Evolutionary conservation across 2,329 filamentous ascomycete genomes (phyloP), one percentile per base, ranked within the genome.

Genomic region (Mycosphaerella sp.): DNA sequence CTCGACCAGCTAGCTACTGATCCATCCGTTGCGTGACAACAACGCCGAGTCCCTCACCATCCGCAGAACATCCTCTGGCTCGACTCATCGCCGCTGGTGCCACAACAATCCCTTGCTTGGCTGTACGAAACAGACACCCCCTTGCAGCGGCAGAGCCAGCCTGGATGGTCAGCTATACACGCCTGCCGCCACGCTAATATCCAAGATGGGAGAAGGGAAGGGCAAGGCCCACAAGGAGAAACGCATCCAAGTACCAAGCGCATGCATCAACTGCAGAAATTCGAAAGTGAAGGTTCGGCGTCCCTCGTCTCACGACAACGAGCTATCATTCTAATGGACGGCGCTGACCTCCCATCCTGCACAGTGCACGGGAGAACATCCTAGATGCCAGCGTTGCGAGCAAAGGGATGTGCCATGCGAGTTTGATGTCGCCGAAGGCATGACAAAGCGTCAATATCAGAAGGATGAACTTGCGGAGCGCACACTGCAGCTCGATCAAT

Each of bases 401-500:
- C 36, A 29, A 8, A 41, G 45, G 34, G 44, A 45, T 23, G 29
- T 46, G 6, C 34, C 44, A 34, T 63, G 60, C 52, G 45, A 56
- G 14, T 63, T 61, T 48, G 60, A 63, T 29, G 58, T 63, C 23
- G 42, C 54, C 17, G 48, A 61, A 38, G 61, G 60, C 29, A 53
- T 61, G 43, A 59, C 60, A 10, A 59, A 57, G 47, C 58, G 59
- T 42, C 59, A 61, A 29, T 48, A 58, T 29, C 48, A 61, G 17
- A 49, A 54, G 29, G 42, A 52, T 39, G 53, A 61, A 41, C 23
- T 62, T 32, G 42, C 53, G 6, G 47, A 51, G 14, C 51, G 45
- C 26, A 54, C 36, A 10, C 17, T 45, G 6, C 55, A 58, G 12
- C 51, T 58, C 11, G 53, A 54, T 7, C 51, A 45, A 7, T 48